phyloP scores from a whole-genome alignment of 805 yeast genomes.

The Wickerhamiella kazuoi region DNA sequence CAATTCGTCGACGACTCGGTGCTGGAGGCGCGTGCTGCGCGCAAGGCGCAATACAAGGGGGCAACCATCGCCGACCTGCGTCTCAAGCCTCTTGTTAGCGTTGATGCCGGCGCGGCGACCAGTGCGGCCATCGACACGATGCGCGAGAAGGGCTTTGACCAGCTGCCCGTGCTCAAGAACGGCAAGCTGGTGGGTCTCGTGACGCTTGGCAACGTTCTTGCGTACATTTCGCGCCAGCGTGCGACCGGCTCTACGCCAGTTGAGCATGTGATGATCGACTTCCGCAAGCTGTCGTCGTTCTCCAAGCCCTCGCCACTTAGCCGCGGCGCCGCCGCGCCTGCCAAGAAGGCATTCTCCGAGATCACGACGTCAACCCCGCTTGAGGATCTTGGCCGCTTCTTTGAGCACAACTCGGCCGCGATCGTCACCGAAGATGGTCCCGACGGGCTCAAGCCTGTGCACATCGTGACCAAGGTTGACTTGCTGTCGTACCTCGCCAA shows the following conservation, averaged over 20 bases:
- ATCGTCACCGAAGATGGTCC: constrained; percentile 46
- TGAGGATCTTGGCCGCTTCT: constrained; percentile 53
- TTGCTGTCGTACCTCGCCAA: constrained; percentile 33
- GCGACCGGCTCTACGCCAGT: constrained; percentile 40
- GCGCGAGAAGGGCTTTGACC: constrained; percentile 67
- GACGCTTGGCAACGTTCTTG: constrained; percentile 55
- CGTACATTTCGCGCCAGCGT: constrained; percentile 43
- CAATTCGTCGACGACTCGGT: constrained; percentile 45
- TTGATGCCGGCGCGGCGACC: constrained; percentile 39
- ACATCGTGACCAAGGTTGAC: constrained; percentile 78
- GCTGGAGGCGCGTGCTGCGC: constrained; percentile 23
- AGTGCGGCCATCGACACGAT: constrained; percentile 49
- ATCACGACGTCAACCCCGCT: constrained; percentile 51
- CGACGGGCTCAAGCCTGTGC: constrained; percentile 44
- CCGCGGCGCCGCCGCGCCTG: constrained; percentile 38
- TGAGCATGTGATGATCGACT: constrained; percentile 47
- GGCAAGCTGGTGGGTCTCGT: constrained; percentile 59
- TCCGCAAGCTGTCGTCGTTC: constrained; percentile 40
- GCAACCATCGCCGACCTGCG: constrained; percentile 52
- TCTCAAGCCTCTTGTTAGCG: constrained; percentile 66
- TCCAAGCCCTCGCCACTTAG: constrained; percentile 31
- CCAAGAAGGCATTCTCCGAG: constrained; percentile 38
- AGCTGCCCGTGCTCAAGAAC: constrained; percentile 51
- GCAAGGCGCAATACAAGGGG: constrained; percentile 27
- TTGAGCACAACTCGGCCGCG: constrained; percentile 72